Evolutionary conservation across 768 basidiomycete genomes (phyloP).

Genomic region (Tricholoma matsutake): DNA sequence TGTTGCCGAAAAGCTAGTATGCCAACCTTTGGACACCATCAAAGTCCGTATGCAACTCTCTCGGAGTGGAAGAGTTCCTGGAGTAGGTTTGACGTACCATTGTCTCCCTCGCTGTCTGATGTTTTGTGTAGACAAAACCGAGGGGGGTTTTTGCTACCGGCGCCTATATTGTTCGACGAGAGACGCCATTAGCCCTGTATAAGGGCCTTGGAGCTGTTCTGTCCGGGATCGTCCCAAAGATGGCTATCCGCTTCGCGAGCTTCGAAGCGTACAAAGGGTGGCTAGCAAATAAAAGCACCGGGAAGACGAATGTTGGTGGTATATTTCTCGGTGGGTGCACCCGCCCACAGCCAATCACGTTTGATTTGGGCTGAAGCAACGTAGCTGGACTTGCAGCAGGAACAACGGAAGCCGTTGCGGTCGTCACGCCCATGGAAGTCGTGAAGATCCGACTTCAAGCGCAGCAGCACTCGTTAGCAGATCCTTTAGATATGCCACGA

Average conservation of each 20-base stretch:
- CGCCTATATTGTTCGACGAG: slow-evolving; percentile 78
- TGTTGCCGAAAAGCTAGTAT: slow-evolving; percentile 50
- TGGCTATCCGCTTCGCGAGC: slow-evolving; percentile 98
- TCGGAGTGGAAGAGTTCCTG: slow-evolving; percentile 69
- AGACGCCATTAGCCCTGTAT: slow-evolving; percentile 94
- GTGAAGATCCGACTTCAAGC: slow-evolving; percentile 98
- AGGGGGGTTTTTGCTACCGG: slow-evolving; percentile 94
- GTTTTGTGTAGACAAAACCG: slow-evolving; percentile 68
- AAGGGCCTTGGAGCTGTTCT: slow-evolving; percentile 97
- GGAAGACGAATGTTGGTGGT: slow-evolving; percentile 71
- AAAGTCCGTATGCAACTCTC: slow-evolving; percentile 99
- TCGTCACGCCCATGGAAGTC: slow-evolving; percentile 99
- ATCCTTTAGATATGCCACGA: slow-evolving; percentile 88
- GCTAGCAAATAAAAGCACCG: slow-evolving; percentile 73
- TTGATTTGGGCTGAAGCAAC: slow-evolving; percentile 1
- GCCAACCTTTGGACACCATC: slow-evolving; percentile 97
- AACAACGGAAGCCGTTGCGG: slow-evolving; percentile 89
- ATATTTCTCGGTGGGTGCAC: slow-evolving; percentile 79
- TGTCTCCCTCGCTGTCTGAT: slow-evolving; percentile 2
- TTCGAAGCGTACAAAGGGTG: slow-evolving; percentile 93
- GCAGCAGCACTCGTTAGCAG: slow-evolving; percentile 94
- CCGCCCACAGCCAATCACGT: neutral
- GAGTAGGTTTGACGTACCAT: slow-evolving; percentile 54
- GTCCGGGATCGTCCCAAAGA: slow-evolving; percentile 97
- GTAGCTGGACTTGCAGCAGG: slow-evolving; percentile 93